Percentiles rank a stretch among this genome's conserved stretches.
Evolutionary conservation across 305 asterid species (phyloP).

Genomic region (Solanum aculeatissimum): DNA sequence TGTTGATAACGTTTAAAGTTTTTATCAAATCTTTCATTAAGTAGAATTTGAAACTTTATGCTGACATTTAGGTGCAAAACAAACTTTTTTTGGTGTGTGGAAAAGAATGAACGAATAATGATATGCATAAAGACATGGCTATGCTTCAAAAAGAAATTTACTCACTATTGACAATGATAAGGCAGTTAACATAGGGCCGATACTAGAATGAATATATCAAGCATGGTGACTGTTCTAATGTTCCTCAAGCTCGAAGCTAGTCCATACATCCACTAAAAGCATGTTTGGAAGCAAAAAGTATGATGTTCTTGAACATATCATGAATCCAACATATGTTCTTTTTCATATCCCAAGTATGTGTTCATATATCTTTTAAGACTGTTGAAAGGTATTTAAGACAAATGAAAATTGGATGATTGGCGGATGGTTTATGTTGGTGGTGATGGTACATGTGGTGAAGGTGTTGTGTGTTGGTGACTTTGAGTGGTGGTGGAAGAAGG

Average conservation of each 20-base stretch:
- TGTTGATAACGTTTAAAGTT: background rate
- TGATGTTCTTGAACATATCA: background rate
- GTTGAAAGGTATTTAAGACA: background rate
- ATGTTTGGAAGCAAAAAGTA: background rate
- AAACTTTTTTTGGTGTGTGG: background rate
- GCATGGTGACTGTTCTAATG: background rate
- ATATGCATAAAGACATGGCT: background rate
- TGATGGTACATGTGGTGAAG: background rate
- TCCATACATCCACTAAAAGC: background rate
- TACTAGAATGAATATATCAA: background rate
- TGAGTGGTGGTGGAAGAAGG: background rate
- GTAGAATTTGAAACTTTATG: background rate
- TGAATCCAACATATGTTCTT: background rate
- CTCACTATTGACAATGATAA: background rate
- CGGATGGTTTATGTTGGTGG: background rate
- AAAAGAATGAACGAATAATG: background rate
- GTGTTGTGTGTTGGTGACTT: background rate
- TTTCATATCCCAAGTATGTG: background rate
- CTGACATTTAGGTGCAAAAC: background rate
- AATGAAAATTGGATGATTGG: background rate
- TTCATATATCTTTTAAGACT: background rate
- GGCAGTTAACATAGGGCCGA: background rate
- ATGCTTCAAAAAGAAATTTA: background rate
- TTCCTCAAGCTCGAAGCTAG: background rate
- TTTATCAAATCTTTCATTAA: background rate